Evolutionary conservation across 1,284 basidiomycete genomes (phyloP).

Genomic region (Mycena sp.): DNA sequence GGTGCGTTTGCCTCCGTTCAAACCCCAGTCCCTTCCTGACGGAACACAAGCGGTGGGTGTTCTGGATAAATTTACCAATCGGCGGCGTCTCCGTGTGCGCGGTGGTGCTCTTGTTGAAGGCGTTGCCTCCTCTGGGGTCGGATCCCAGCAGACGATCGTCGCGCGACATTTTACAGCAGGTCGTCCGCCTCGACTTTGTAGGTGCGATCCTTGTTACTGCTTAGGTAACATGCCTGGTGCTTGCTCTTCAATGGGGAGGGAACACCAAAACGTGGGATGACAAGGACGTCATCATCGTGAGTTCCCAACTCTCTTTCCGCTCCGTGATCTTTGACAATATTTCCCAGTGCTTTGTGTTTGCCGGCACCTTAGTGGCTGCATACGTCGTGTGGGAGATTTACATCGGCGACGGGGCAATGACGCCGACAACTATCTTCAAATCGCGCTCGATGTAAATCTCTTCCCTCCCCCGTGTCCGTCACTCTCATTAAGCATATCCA

Average conservation of each 20-base stretch:
- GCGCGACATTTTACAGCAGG: not conserved
- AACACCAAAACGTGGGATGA: slow-evolving; percentile 13
- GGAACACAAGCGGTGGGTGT: not conserved
- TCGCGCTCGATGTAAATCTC: slow-evolving; percentile 16
- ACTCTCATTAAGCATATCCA: not conserved
- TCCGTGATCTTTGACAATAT: not conserved
- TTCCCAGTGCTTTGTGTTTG: not conserved
- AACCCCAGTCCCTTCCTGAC: not conserved
- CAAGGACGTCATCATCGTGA: slow-evolving; percentile 9
- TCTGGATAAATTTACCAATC: not conserved
- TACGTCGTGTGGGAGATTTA: slow-evolving; percentile 2
- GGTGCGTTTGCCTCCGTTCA: not conserved
- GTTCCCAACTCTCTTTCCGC: not conserved
- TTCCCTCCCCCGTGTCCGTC: slow-evolving; percentile 13
- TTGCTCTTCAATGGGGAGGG: slow-evolving; percentile 17
- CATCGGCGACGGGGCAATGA: slow-evolving; percentile 18
- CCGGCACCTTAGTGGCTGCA: not conserved
- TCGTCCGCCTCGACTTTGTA: slow-evolving; percentile 1
- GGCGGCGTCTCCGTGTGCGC: not conserved
- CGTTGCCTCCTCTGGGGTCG: slow-evolving; percentile 7
- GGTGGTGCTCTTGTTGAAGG: not conserved
- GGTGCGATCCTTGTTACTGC: slow-evolving; percentile 1
- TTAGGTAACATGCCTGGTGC: not conserved
- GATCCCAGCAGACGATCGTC: not conserved
- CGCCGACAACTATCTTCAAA: slow-evolving; percentile 25